Evolutionary conservation across 257 asterid species (phyloP).

Genomic region (Lycium barbarum): DNA sequence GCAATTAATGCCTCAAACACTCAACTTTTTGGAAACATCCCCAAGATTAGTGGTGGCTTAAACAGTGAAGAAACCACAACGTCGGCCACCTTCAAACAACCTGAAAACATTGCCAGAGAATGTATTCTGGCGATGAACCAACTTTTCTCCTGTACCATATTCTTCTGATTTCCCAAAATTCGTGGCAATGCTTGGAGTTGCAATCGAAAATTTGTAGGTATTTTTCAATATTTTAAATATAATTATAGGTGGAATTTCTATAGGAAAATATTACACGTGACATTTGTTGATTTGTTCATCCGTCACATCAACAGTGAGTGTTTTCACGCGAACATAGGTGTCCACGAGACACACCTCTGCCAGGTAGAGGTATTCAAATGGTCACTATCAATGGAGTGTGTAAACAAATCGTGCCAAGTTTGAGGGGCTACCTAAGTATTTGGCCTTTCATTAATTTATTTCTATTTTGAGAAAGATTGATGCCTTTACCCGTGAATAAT

Average conservation of each 20-base stretch:
- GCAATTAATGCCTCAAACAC: conserved; percentile 65
- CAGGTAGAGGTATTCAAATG: neutral
- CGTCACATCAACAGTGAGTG: neutral
- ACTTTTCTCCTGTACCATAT: neutral
- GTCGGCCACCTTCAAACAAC: neutral
- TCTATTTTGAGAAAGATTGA: neutral
- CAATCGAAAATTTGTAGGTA: neutral
- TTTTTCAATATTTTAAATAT: neutral
- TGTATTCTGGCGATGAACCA: neutral
- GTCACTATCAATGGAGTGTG: neutral
- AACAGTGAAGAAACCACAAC: conserved; percentile 18
- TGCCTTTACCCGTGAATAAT: neutral
- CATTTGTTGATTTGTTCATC: neutral
- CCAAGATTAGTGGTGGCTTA: conserved; percentile 51
- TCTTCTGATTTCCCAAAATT: neutral
- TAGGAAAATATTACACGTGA: conserved; percentile 12
- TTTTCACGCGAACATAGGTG: conserved; percentile 10
- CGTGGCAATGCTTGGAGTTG: conserved; percentile 16
- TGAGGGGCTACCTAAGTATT: conserved; percentile 10
- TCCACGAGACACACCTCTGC: neutral
- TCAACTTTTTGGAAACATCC: conserved; percentile 68
- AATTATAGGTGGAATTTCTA: neutral
- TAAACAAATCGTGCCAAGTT: neutral
- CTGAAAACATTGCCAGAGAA: conserved; percentile 2
- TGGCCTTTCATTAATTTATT: neutral